A percentile compares a stretch with the other conserved stretches of the same genome.
Evolutionary conservation across 768 basidiomycete species (phyloP).

Genomic region (Boletus reticuloceps): DNA sequence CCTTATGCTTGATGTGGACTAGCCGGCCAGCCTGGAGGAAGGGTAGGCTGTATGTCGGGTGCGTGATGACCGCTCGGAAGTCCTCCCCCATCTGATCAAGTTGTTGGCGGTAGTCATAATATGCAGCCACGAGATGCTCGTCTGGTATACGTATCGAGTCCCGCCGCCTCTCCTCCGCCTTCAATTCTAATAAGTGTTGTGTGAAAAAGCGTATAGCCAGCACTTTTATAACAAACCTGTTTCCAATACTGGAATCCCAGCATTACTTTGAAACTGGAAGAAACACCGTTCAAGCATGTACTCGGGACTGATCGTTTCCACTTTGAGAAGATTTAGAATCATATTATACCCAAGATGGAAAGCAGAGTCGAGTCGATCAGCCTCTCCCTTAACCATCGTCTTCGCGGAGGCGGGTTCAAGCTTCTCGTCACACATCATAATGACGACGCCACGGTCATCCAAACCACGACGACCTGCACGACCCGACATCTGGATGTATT

Average conservation of each 20-base stretch:
- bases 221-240: conserved; percentile 53
- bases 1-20: conserved; percentile 86
- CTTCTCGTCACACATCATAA: conserved; percentile 99
- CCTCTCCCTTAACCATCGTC: conserved; percentile 97
- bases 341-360: conserved; percentile 99
- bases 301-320: conserved; percentile 97
- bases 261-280: conserved; percentile 96
- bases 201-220: background rate
- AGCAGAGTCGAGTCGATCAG: conserved; percentile 94
- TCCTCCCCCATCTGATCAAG: conserved; percentile 87
- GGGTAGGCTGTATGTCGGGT: conserved; percentile 91
- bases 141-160: conserved; percentile 73
- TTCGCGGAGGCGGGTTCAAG: conserved; percentile 90
- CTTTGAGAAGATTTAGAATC: conserved; percentile 97
- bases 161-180: conserved; percentile 64
- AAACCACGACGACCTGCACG: conserved; percentile 95
- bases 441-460: conserved; percentile 98
- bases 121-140: conserved; percentile 80
- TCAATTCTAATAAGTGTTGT: conserved; percentile 55
- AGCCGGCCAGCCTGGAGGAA: conserved; percentile 91
- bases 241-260: conserved; percentile 83
- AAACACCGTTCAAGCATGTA: conserved; percentile 98
- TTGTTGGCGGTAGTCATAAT: conserved; percentile 92
- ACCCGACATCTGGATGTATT: conserved; percentile 99
- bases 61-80: conserved; percentile 89